phyloP scores from a whole-genome alignment of 768 basidiomycete genomes.

The Termitomyces sp. region DNA sequence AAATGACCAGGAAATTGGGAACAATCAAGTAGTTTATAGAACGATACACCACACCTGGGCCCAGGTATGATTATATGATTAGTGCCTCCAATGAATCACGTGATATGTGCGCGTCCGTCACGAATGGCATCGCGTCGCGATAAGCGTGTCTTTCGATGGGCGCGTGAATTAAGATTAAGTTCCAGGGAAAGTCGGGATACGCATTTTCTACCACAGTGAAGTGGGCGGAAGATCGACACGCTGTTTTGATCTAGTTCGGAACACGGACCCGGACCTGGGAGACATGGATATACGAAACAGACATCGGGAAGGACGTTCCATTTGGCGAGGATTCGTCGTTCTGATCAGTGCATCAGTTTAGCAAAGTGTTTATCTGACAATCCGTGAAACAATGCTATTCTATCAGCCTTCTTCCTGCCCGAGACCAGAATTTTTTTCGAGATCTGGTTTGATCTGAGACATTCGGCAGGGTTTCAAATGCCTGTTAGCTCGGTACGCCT shows the following conservation, averaged over 20 bases:
- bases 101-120: background rate
- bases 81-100: background rate
- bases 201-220: background rate
- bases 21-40: background rate
- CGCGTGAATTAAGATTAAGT: background rate
- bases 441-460: slow-evolving; percentile 5
- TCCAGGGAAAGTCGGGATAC: background rate
- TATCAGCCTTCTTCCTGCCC: background rate
- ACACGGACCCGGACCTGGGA: background rate
- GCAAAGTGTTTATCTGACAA: background rate
- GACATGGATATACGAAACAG: background rate
- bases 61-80: background rate
- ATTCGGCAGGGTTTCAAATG: background rate
- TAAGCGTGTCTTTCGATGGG: background rate
- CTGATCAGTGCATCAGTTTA: background rate
- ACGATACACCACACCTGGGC: too few relatives aligned
- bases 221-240: background rate
- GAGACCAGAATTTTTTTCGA: background rate
- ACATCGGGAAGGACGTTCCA: background rate
- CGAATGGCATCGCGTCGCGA: background rate
- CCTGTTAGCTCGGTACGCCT: too few relatives aligned
- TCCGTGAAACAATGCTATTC: background rate
- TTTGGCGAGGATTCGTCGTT: background rate
- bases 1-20: background rate
- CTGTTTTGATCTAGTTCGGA: background rate